Conservation (phyloP, 805 yeast species). For the Candida anglica region DNA sequence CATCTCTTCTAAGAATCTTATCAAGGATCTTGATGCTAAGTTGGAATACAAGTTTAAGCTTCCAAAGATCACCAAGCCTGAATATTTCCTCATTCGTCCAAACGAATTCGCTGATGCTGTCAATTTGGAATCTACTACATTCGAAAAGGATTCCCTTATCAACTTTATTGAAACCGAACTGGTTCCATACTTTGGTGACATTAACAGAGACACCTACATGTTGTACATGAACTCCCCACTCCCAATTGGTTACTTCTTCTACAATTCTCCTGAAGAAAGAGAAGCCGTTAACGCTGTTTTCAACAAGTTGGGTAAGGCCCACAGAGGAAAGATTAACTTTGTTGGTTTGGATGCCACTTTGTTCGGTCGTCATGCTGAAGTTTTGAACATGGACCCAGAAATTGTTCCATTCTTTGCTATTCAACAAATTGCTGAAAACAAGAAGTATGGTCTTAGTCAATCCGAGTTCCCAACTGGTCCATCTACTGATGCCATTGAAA, state of each 20-base stretch:
- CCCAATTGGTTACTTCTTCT: slow-evolving; percentile 89
- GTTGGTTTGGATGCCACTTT: slow-evolving; percentile 81
- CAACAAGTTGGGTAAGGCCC: slow-evolving; percentile 62
- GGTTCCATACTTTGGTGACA: slow-evolving; percentile 84
- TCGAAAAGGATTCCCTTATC: slow-evolving; percentile 25
- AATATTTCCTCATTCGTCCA: slow-evolving; percentile 47
- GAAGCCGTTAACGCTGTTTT: slow-evolving; percentile 49
- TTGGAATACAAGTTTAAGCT: slow-evolving; percentile 20
- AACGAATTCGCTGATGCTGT: slow-evolving; percentile 39
- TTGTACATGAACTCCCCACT: slow-evolving; percentile 64
- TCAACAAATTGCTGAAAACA: slow-evolving; percentile 64
- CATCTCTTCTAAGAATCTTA: slow-evolving; percentile 37
- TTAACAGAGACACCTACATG: slow-evolving; percentile 74
- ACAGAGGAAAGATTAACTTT: slow-evolving; percentile 78
- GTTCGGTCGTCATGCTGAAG: slow-evolving; percentile 83
- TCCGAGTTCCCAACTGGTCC: slow-evolving; percentile 44
- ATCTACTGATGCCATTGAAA: slow-evolving; percentile 43
- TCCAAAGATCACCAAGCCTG: slow-evolving; percentile 23
- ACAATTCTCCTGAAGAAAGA: slow-evolving; percentile 64
- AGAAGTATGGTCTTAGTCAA: slow-evolving; percentile 78
- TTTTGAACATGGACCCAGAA: slow-evolving; percentile 76
- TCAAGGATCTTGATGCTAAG: slow-evolving; percentile 34
- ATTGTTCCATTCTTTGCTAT: slow-evolving; percentile 85
- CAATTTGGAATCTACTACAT: slow-evolving; percentile 25
- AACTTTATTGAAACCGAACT: slow-evolving; percentile 58